Evolutionary conservation across 192 early-diverging fungal species (phyloP).

Genomic region (Umbelopsis vinacea): DNA sequence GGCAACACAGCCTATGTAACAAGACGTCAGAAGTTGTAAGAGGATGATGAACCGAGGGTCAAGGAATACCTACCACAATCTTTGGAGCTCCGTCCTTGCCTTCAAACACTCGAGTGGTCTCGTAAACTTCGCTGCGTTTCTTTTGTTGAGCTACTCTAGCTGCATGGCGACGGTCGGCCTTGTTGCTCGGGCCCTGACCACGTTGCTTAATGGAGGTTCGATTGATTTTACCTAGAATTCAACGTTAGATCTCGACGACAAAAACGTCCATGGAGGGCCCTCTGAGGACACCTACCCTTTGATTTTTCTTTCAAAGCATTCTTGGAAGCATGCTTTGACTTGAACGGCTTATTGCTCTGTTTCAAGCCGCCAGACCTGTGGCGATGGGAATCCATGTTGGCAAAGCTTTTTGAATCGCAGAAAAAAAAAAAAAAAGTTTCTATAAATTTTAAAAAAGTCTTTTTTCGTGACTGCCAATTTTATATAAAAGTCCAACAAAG

Average conservation of each 20-base stretch:
- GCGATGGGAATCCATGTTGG: constrained; percentile 30
- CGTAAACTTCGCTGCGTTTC: constrained; percentile 75
- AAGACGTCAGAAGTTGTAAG: not conserved
- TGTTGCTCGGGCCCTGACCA: constrained; percentile 50
- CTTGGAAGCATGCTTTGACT: constrained; percentile 90
- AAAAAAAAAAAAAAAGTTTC: constrained; percentile 18
- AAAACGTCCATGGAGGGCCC: not conserved
- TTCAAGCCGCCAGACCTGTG: constrained; percentile 83
- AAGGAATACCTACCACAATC: constrained; percentile 60
- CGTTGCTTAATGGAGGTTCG: constrained; percentile 63
- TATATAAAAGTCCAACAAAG: not conserved
- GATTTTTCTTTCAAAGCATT: constrained; percentile 74
- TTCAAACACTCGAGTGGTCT: constrained; percentile 79
- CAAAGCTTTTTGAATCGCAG: not conserved
- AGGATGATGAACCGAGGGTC: too few species aligned
- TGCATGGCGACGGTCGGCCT: constrained; percentile 82
- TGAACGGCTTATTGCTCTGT: constrained; percentile 97
- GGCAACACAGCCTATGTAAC: constrained; percentile 72
- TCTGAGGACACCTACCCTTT: constrained; percentile 60
- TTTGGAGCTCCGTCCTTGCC: constrained; percentile 87
- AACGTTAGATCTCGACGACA: not conserved
- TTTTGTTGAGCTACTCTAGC: constrained; percentile 79
- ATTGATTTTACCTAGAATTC: constrained; percentile 64
- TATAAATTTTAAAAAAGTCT: constrained; percentile 13
- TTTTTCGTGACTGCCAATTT: constrained; percentile 12